phyloP scores from a whole-genome alignment of 495 filamentous ascomycete species.

The Tuber melanosporum region DNA sequence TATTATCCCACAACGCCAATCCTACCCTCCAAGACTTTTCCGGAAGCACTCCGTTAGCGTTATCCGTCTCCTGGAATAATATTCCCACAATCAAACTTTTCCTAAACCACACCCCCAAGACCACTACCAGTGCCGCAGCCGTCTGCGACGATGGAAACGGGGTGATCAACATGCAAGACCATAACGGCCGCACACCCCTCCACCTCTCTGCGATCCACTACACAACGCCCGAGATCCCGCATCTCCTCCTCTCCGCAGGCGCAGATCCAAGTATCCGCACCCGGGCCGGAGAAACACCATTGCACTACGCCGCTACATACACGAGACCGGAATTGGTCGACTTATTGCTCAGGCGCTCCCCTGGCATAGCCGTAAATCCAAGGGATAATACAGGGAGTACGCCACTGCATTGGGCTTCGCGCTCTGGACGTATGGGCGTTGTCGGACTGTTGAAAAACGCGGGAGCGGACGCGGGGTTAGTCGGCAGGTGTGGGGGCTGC shows the following conservation, averaged over 20 bases:
- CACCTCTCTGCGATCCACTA: slow-evolving; percentile 13
- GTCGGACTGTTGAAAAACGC: background rate
- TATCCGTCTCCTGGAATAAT: background rate
- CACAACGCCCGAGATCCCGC: slow-evolving; percentile 4
- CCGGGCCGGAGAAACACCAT: background rate
- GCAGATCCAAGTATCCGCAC: background rate
- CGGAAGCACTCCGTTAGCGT: background rate
- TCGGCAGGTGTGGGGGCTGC: background rate
- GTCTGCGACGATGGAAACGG: background rate
- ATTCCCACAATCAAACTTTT: slow-evolving; percentile 5
- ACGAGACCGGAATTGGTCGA: slow-evolving; percentile 2
- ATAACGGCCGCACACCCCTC: slow-evolving; percentile 8
- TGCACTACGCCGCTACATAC: slow-evolving; percentile 17
- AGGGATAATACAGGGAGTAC: slow-evolving; percentile 4
- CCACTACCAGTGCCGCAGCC: background rate
- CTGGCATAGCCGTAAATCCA: background rate
- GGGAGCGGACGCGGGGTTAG: background rate
- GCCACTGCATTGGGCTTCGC: slow-evolving; percentile 12
- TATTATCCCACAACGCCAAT: background rate
- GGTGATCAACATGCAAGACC: slow-evolving; percentile 7
- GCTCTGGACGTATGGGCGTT: background rate
- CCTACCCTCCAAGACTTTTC: background rate
- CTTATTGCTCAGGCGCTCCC: background rate
- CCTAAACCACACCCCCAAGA: slow-evolving; percentile 4
- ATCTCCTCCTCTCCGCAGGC: slow-evolving; percentile 11